These are phyloP conservation scores for Alnus rubra DNA, from an alignment of 306 rosid species.

Conservation along the genomic window DNA sequence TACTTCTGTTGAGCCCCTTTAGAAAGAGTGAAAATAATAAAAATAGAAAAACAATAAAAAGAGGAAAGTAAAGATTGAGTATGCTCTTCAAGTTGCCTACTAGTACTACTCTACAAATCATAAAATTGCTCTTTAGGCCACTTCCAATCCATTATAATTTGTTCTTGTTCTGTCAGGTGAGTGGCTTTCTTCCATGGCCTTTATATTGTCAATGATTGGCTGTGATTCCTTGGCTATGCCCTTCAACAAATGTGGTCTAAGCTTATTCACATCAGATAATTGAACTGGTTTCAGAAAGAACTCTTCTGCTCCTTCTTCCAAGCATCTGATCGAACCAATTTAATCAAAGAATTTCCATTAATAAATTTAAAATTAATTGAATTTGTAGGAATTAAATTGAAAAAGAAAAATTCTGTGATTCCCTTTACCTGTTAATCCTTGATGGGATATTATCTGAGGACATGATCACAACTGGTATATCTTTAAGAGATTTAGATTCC, in stretches of 20 bases:
- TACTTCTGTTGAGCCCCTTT: not conserved
- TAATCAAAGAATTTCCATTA: constrained; percentile 1
- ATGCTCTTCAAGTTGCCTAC: not conserved
- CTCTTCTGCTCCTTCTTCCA: constrained; percentile 90
- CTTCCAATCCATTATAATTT: constrained; percentile 28
- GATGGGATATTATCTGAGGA: constrained; percentile 89
- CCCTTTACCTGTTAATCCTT: constrained; percentile 69
- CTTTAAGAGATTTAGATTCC: constrained; percentile 80
- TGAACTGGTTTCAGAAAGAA: constrained; percentile 82
- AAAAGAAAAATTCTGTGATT: constrained; percentile 1
- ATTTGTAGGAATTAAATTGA: not conserved
- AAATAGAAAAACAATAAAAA: not conserved
- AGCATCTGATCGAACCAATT: constrained; percentile 54
- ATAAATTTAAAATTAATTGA: not conserved
- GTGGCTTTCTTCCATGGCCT: constrained; percentile 35
- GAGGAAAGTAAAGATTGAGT: not conserved
- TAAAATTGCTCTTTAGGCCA: constrained; percentile 1
- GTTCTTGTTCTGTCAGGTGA: constrained; percentile 44
- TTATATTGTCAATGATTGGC: constrained; percentile 31
- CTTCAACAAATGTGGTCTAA: constrained; percentile 70
- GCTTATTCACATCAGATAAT: constrained; percentile 70
- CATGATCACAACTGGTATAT: constrained; percentile 91
- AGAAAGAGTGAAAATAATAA: not conserved
- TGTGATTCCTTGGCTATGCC: constrained; percentile 42
- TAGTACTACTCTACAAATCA: not conserved